Conservation (phyloP, 257 asterid genomes). For the Capsicum rhomboideum region DNA sequence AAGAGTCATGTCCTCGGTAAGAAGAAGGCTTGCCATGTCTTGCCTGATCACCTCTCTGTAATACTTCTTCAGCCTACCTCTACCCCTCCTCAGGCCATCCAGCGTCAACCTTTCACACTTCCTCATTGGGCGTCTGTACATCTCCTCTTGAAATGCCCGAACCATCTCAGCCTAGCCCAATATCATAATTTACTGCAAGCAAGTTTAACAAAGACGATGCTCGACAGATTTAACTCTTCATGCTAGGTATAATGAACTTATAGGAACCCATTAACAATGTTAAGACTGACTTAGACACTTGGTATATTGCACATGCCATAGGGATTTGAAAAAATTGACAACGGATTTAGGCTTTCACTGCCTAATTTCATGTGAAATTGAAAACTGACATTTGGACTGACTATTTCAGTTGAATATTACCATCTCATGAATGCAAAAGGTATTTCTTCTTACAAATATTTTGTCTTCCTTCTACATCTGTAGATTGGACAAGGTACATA, state of each 20-base stretch:
- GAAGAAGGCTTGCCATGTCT: too few species aligned
- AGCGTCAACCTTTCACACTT: too few species aligned
- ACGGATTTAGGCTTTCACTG: not conserved
- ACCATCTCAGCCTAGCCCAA: not conserved
- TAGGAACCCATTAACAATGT: not conserved
- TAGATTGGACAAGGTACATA: constrained; percentile 98
- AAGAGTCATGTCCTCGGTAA: too few species aligned
- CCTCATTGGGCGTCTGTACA: too few species aligned
- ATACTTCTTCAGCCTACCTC: too few species aligned
- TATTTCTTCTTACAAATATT: not conserved
- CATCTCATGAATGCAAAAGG: not conserved
- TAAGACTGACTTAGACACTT: not conserved
- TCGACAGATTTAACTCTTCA: not conserved
- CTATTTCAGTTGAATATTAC: not conserved
- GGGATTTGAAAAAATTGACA: not conserved
- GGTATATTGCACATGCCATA: not conserved
- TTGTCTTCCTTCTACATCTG: not conserved
- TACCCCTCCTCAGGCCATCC: too few species aligned
- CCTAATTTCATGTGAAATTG: not conserved
- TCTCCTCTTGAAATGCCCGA: too few species aligned
- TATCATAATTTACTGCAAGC: not conserved
- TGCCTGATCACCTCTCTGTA: too few species aligned
- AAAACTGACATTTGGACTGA: not conserved
- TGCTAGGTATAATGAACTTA: not conserved
- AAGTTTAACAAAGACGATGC: not conserved